These are phyloP conservation scores for Rhododendron williamsianum DNA, from an alignment of 148 eudicot genomes.

Conservation along the genomic window DNA sequence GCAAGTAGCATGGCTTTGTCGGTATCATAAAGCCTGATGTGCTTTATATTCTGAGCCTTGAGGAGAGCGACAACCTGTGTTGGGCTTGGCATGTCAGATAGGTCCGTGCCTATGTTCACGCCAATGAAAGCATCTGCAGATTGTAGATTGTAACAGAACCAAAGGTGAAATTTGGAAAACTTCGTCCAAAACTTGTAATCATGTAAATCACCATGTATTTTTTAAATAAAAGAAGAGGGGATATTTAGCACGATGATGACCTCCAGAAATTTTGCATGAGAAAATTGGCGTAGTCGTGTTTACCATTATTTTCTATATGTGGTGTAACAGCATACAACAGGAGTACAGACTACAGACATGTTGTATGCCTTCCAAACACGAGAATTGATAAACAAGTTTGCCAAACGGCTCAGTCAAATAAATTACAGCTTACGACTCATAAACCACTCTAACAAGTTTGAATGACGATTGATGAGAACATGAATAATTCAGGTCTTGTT, in stretches of 20 bases:
- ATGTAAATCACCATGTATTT: background rate
- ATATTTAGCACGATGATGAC: background rate
- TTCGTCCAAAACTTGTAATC: background rate
- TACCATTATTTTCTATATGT: background rate
- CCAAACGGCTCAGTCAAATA: background rate
- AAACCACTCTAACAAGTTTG: background rate
- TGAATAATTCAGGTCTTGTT: background rate
- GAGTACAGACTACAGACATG: background rate
- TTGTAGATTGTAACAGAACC: background rate
- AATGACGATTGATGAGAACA: background rate
- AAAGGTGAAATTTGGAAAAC: background rate
- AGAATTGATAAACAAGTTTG: background rate
- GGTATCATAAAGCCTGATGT: conserved; percentile 70
- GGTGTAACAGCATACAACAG: background rate
- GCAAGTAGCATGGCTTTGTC: conserved; percentile 77
- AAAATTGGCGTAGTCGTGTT: background rate
- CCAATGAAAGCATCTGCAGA: conserved; percentile 70
- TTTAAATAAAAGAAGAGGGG: background rate
- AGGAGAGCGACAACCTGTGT: conserved; percentile 79
- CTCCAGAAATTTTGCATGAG: background rate
- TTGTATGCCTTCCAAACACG: background rate
- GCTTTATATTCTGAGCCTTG: conserved; percentile 68
- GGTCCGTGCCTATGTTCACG: conserved; percentile 69
- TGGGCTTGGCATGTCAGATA: conserved; percentile 78
- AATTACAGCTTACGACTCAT: background rate